These are phyloP conservation scores for Populus davidiana DNA, from an alignment of 345 rosid genomes.

Conservation along the genomic window DNA sequence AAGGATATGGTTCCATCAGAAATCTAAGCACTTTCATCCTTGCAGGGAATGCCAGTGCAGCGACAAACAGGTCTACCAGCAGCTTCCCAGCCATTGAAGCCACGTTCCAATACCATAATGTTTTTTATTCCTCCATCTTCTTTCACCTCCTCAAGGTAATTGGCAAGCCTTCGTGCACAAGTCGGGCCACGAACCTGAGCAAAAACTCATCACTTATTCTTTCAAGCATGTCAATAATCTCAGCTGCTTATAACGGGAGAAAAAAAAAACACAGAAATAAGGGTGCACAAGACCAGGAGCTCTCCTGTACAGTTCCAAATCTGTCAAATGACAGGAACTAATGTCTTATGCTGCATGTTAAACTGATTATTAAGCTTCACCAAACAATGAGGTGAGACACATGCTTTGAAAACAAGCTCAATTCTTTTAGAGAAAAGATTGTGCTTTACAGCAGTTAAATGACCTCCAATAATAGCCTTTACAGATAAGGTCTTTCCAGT, in stretches of 20 bases:
- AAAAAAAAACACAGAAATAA: too few relatives aligned
- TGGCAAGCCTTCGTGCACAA: slow-evolving; percentile 72
- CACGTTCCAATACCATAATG: slow-evolving; percentile 66
- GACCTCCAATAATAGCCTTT: background rate
- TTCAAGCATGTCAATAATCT: background rate
- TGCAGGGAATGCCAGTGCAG: slow-evolving; percentile 66
- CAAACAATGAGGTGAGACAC: too few relatives aligned
- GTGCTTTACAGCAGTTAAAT: background rate
- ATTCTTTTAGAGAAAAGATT: background rate
- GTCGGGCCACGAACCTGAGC: slow-evolving; percentile 88
- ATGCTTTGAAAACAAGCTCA: background rate
- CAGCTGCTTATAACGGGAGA: background rate
- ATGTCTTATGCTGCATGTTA: background rate
- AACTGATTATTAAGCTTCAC: background rate
- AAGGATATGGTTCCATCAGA: too few relatives aligned
- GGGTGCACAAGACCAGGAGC: background rate
- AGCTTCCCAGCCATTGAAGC: slow-evolving; percentile 91
- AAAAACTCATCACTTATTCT: background rate
- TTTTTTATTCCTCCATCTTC: slow-evolving; percentile 70
- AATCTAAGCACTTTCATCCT: slow-evolving; percentile 31
- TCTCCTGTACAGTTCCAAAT: background rate
- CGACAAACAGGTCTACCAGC: slow-evolving; percentile 81
- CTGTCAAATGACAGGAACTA: background rate
- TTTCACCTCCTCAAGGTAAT: slow-evolving; percentile 60
- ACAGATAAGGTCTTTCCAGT: background rate